Percentiles rank a stretch among this genome's conserved stretches.
Conservation (phyloP, 78 protist species). For the Dictyostelium purpureum region DNA sequence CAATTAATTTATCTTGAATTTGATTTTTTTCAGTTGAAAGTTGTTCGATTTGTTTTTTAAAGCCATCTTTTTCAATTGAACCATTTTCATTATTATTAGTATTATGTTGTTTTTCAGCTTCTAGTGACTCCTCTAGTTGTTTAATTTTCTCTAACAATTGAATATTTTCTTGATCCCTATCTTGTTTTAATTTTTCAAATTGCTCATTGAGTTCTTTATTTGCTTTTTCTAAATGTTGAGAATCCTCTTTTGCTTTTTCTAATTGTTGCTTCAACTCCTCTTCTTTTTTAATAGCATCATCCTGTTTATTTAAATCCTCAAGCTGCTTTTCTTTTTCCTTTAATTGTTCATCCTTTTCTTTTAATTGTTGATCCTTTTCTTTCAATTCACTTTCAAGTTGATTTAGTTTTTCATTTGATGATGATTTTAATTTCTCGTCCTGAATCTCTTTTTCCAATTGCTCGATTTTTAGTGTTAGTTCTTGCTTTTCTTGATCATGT, state of each 20-base stretch:
- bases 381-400: too few species aligned
- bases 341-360: neutral
- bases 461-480: neutral
- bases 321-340: neutral
- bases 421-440: too few species aligned
- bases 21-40: neutral
- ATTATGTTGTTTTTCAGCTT: neutral
- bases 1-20: neutral
- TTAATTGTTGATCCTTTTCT: neutral
- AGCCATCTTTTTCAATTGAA: neutral
- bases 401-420: too few species aligned
- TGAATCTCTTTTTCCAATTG: neutral
- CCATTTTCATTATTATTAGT: neutral
- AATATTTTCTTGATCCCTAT: neutral
- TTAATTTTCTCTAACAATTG: neutral
- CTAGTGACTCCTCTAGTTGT: neutral
- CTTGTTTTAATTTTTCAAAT: neutral
- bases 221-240: neutral
- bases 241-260: neutral
- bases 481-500: neutral
- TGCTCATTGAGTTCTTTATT: neutral
- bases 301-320: neutral
- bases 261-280: neutral
- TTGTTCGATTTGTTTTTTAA: neutral
- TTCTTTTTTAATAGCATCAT: neutral